These are phyloP conservation scores for Bruguiera parviflora DNA, from an alignment of 345 rosid species.

Conservation along the genomic window DNA sequence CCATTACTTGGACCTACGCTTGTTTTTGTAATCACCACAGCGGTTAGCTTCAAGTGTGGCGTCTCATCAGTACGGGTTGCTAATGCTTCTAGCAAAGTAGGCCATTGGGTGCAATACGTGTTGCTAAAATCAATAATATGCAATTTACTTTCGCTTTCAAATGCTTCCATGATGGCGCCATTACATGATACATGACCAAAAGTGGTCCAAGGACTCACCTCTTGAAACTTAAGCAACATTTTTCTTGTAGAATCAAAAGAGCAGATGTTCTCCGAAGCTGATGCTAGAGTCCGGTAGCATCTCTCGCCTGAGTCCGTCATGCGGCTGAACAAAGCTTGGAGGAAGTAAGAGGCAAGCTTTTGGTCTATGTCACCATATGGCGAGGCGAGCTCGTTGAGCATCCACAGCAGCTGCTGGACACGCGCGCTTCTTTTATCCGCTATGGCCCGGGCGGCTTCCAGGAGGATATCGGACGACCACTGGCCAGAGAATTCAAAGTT, in stretches of 20 bases:
- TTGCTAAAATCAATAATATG: slow-evolving; percentile 88
- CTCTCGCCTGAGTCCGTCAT: slow-evolving; percentile 76
- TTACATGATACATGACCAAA: slow-evolving; percentile 95
- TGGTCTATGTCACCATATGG: slow-evolving; percentile 91
- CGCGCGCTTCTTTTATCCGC: slow-evolving; percentile 56
- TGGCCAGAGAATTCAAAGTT: slow-evolving; percentile 63
- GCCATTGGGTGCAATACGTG: slow-evolving; percentile 99
- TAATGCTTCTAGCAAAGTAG: slow-evolving; percentile 87
- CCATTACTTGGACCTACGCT: slow-evolving; percentile 13
- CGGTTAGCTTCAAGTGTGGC: slow-evolving; percentile 72
- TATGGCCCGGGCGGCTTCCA: slow-evolving; percentile 59
- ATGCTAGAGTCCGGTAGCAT: slow-evolving; percentile 50
- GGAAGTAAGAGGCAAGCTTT: slow-evolving; percentile 76
- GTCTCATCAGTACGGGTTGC: slow-evolving; percentile 95
- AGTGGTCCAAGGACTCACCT: slow-evolving; percentile 94
- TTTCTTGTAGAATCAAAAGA: slow-evolving; percentile 80
- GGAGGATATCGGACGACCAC: slow-evolving; percentile 71
- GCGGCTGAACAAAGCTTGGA: slow-evolving; percentile 83
- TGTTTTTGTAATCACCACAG: slow-evolving; percentile 43
- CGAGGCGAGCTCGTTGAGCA: slow-evolving; percentile 79
- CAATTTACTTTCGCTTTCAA: slow-evolving; percentile 70
- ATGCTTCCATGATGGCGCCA: slow-evolving; percentile 90
- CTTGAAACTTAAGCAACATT: slow-evolving; percentile 81
- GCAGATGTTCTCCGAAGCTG: slow-evolving; percentile 65
- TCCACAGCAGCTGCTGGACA: slow-evolving; percentile 85